These are phyloP conservation scores for Silene coronaria DNA, from an alignment of 179 eudicot species.

Conservation along the genomic window DNA sequence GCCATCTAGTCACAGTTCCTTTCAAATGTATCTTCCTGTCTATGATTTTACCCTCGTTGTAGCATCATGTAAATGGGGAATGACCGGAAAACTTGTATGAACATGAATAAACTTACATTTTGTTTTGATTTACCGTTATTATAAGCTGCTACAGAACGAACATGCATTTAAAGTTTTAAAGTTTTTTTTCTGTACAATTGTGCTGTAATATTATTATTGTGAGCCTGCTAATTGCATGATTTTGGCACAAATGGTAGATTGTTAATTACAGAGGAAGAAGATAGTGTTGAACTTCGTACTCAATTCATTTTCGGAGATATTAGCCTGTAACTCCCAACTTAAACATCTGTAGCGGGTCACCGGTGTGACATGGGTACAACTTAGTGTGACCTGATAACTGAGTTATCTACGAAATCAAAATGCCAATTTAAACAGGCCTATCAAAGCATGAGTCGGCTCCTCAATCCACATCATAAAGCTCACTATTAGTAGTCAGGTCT, in stretches of 20 bases:
- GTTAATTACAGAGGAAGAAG: neutral
- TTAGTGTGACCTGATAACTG: neutral
- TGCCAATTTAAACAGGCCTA: neutral
- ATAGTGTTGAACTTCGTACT: neutral
- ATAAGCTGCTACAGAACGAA: neutral
- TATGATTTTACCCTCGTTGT: neutral
- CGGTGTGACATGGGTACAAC: neutral
- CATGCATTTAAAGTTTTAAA: neutral
- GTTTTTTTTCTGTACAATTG: neutral
- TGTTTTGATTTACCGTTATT: neutral
- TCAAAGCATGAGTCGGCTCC: no score
- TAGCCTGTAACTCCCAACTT: neutral
- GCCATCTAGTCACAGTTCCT: neutral
- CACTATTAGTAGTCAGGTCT: neutral
- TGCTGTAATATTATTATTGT: neutral
- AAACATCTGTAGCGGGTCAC: neutral
- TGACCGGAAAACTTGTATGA: neutral
- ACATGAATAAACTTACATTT: neutral
- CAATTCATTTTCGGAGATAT: neutral
- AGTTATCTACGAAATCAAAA: no score
- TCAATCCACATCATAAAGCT: neutral
- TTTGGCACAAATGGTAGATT: neutral
- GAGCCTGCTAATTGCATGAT: neutral
- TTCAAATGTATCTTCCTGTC: neutral
- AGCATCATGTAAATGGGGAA: neutral